phyloP scores from a whole-genome alignment of 345 rosid species.

The Eucalyptus globulus region DNA sequence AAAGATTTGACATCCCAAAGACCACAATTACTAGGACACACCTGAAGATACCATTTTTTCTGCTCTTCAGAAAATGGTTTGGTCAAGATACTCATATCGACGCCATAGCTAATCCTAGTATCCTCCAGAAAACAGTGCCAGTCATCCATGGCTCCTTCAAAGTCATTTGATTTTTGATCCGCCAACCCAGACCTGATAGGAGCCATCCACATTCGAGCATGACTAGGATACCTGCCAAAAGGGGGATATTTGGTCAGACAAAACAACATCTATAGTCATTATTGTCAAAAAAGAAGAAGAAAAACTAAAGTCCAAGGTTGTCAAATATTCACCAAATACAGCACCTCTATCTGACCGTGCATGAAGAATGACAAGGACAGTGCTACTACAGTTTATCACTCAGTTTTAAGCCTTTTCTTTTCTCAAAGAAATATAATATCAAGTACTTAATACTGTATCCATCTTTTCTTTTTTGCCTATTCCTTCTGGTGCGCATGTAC shows the following conservation, averaged over 20 bases:
- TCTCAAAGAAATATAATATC: neutral
- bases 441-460: neutral
- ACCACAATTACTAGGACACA: neutral
- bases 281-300: neutral
- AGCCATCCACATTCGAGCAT: slow-evolving; percentile 98
- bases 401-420: neutral
- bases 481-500: neutral
- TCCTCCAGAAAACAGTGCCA: slow-evolving; percentile 67
- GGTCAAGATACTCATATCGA: slow-evolving; percentile 67
- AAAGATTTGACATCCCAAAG: neutral
- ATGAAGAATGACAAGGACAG: neutral
- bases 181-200: slow-evolving; percentile 67
- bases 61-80: slow-evolving; percentile 76
- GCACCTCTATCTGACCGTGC: neutral
- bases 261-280: neutral
- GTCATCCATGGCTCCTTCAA: slow-evolving; percentile 75
- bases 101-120: slow-evolving; percentile 59
- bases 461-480: neutral
- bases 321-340: neutral
- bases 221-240: slow-evolving; percentile 85
- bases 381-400: neutral
- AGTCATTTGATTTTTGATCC: slow-evolving; percentile 56
- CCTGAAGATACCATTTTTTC: slow-evolving; percentile 78
- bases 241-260: neutral
- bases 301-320: neutral